Percentiles rank a stretch among this genome's conserved stretches.
Conservation (phyloP, 352 stramenopile species). For the Phytopythium ostracodes region DNA sequence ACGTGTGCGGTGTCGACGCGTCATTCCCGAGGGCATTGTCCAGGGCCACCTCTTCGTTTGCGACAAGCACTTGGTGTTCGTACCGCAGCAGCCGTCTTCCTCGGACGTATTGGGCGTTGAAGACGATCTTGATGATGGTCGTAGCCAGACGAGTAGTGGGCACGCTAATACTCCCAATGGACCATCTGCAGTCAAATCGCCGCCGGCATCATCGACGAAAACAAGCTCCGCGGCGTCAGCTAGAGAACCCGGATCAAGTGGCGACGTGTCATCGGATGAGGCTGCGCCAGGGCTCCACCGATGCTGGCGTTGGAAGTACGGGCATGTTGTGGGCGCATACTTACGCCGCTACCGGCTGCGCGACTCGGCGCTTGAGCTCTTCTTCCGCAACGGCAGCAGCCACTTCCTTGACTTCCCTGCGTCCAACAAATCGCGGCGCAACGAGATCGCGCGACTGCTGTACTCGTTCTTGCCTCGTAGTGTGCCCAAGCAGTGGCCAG, state of each 20-base stretch:
- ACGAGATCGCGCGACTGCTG: constrained; percentile 65
- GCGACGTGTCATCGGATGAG: constrained; percentile 31
- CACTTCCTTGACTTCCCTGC: constrained; percentile 83
- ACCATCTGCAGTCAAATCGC: neutral
- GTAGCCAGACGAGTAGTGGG: neutral
- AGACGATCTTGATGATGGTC: constrained; percentile 17
- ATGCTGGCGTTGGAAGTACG: constrained; percentile 81
- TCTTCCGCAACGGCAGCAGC: constrained; percentile 69
- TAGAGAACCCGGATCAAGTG: neutral
- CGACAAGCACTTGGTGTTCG: constrained; percentile 59
- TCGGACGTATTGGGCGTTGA: constrained; percentile 2
- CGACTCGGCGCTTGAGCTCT: constrained; percentile 82
- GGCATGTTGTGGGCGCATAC: constrained; percentile 70
- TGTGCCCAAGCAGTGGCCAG: constrained; percentile 78
- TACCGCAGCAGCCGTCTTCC: constrained; percentile 28
- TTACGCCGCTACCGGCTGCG: constrained; percentile 76
- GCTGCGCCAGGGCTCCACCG: constrained; percentile 60
- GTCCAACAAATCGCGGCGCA: constrained; percentile 65
- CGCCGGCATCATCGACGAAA: neutral
- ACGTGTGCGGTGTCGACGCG: constrained; percentile 55
- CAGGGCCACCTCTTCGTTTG: constrained; percentile 61
- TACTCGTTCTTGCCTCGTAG: constrained; percentile 72
- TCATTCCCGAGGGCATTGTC: constrained; percentile 74
- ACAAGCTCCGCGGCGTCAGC: neutral
- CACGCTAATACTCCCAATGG: neutral